Percentiles rank a stretch among this genome's conserved stretches.
phyloP scores from a whole-genome alignment of 202 grass and related monocot genomes.

The Tripidium arundinaceum region DNA sequence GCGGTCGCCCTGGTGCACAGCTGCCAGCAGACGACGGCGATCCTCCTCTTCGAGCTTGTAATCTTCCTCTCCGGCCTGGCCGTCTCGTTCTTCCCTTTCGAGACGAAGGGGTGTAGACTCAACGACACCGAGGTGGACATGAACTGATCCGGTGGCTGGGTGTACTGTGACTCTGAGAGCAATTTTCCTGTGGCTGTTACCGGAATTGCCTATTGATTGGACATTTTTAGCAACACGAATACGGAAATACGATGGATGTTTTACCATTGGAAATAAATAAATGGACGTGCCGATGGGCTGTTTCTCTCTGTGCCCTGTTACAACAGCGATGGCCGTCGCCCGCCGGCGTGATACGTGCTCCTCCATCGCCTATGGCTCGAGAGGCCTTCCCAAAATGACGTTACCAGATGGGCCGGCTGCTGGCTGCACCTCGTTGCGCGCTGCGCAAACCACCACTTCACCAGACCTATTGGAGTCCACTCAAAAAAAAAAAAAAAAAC shows the following conservation, averaged over 20 bases:
- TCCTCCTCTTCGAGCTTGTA: constrained; percentile 88
- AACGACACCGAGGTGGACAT: constrained; percentile 57
- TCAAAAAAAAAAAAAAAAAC: too few relatives aligned
- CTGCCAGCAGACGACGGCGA: constrained; percentile 66
- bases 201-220: background rate
- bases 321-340: too few relatives aligned
- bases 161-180: background rate
- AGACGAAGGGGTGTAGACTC: constrained; percentile 76
- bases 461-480: too few relatives aligned
- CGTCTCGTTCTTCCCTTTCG: constrained; percentile 84
- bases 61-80: constrained; percentile 67
- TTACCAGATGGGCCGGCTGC: too few relatives aligned
- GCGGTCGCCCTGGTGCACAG: constrained; percentile 77
- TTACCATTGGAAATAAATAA: background rate
- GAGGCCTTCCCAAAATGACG: background rate
- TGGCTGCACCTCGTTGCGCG: too few relatives aligned
- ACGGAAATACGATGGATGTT: background rate
- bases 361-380: too few relatives aligned
- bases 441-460: too few relatives aligned
- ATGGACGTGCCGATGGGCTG: background rate
- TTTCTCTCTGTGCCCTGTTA: background rate
- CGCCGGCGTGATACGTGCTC: too few relatives aligned
- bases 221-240: background rate
- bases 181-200: background rate
- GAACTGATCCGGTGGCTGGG: constrained; percentile 26